phyloP scores from a whole-genome alignment of 2,329 filamentous ascomycete genomes.

The Ilyonectria robusta region DNA sequence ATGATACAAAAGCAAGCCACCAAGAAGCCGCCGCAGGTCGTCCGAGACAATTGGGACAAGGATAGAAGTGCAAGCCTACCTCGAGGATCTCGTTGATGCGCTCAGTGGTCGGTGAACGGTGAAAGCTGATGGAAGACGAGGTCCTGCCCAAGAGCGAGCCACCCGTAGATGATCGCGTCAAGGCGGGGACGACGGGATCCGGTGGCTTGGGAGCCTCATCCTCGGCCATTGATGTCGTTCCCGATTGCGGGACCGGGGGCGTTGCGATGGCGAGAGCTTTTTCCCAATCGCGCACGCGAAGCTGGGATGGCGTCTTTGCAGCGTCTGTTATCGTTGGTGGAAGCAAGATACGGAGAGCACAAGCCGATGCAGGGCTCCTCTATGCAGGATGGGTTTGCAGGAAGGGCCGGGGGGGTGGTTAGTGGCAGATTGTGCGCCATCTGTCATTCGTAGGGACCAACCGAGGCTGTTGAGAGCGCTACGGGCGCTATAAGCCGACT shows the following conservation, averaged over 20 bases:
- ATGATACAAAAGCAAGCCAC: constrained; percentile 4
- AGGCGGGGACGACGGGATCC: constrained; percentile 26
- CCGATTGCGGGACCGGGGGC: background rate
- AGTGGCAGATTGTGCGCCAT: background rate
- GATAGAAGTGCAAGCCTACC: constrained; percentile 52
- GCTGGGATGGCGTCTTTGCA: constrained; percentile 16
- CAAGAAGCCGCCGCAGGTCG: background rate
- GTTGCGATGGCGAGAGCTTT: constrained; percentile 9
- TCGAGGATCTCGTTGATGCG: constrained; percentile 63
- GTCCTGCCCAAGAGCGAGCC: constrained; percentile 29
- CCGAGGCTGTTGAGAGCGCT: background rate
- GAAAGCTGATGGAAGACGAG: constrained; percentile 39
- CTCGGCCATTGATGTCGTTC: constrained; percentile 14
- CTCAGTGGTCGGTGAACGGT: constrained; percentile 48
- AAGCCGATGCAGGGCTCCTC: background rate
- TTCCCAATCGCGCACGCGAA: constrained; percentile 5
- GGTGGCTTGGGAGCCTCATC: constrained; percentile 5
- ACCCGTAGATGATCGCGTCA: constrained; percentile 30
- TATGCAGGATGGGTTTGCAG: background rate
- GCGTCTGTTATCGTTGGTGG: constrained; percentile 3
- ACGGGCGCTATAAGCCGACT: background rate
- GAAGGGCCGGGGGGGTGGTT: background rate
- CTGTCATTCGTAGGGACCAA: background rate
- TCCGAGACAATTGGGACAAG: constrained; percentile 11
- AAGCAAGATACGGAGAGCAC: background rate